Evolutionary conservation across 2,329 filamentous ascomycete species (phyloP).

Genomic region (Alternaria viburni): DNA sequence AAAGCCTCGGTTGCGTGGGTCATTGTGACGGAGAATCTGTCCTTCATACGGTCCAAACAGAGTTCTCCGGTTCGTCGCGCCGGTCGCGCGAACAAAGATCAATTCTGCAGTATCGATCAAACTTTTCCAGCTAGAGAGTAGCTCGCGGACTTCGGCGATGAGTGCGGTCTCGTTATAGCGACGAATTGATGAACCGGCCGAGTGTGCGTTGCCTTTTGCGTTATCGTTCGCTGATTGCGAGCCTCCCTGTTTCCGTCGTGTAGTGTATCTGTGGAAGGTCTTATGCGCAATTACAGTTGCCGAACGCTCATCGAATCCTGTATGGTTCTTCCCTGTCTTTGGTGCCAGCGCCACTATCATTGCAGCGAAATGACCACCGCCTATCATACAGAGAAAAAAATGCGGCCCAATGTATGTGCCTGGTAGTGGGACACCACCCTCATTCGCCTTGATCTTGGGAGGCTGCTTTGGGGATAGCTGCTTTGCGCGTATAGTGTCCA

Average conservation of each 20-base stretch:
- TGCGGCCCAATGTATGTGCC: constrained; percentile 74
- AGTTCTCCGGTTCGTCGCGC: constrained; percentile 82
- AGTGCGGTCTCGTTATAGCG: constrained; percentile 94
- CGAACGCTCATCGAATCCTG: constrained; percentile 78
- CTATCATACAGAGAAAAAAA: constrained; percentile 98
- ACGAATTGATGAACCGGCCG: constrained; percentile 86
- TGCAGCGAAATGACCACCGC: constrained; percentile 94
- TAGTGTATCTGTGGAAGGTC: constrained; percentile 97
- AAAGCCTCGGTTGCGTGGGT: constrained; percentile 82
- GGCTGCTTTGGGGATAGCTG: constrained; percentile 71
- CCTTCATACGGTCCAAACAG: constrained; percentile 91
- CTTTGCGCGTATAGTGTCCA: constrained; percentile 75
- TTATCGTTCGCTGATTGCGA: constrained; percentile 93
- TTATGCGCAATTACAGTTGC: constrained; percentile 92
- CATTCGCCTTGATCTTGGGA: constrained; percentile 55
- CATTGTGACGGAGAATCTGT: constrained; percentile 79
- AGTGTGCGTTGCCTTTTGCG: constrained; percentile 92
- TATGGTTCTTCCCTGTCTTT: constrained; percentile 71
- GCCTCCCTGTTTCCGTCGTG: constrained; percentile 92
- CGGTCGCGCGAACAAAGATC: constrained; percentile 88
- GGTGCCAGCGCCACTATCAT: constrained; percentile 93
- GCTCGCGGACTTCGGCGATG: constrained; percentile 81
- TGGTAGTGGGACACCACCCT: constrained; percentile 64
- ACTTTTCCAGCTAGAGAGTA: constrained; percentile 83
- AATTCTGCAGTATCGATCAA: constrained; percentile 85